Evolutionary conservation across 345 rosid species (phyloP).

Genomic region (Barbarea vulgaris): DNA sequence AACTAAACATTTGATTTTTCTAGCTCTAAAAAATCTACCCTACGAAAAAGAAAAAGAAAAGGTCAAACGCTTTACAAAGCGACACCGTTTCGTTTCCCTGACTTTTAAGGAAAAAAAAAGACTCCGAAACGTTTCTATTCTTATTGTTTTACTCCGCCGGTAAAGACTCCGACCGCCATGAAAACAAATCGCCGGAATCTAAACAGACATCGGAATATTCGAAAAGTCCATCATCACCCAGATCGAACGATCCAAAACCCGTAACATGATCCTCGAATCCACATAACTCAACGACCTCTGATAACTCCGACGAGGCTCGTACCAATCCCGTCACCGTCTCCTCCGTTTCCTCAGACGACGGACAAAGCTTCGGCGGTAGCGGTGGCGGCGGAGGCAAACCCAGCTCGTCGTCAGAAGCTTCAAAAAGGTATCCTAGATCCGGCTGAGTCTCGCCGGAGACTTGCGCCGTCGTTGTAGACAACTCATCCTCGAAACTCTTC

Average conservation of each 20-base stretch:
- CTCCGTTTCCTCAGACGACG: constrained; percentile 24
- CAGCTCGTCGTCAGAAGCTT: constrained; percentile 85
- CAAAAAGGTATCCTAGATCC: constrained; percentile 71
- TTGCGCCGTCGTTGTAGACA: constrained; percentile 25
- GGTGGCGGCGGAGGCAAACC: constrained; percentile 64
- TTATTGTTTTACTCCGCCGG: constrained; percentile 45
- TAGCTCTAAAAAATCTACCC: background rate
- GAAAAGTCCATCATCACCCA: constrained; percentile 59
- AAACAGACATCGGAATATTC: constrained; percentile 47
- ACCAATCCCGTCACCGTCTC: constrained; percentile 38
- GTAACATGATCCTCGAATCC: constrained; percentile 48
- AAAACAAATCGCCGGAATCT: constrained; percentile 47
- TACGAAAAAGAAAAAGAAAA: background rate
- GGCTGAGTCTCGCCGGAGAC: constrained; percentile 42
- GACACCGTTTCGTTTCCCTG: constrained; percentile 7
- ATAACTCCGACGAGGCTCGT: constrained; percentile 39
- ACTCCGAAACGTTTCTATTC: background rate
- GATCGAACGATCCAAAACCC: constrained; percentile 52
- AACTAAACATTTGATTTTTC: background rate
- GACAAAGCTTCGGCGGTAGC: background rate
- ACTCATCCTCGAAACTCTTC: constrained; percentile 54
- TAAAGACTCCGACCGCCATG: constrained; percentile 59
- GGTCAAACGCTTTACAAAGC: constrained; percentile 15
- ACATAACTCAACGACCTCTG: constrained; percentile 34
- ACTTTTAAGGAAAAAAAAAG: background rate